A percentile compares a stretch with the other conserved stretches of the same genome.
phyloP scores from a whole-genome alignment of 345 rosid species.

The Erodium maritimum region DNA sequence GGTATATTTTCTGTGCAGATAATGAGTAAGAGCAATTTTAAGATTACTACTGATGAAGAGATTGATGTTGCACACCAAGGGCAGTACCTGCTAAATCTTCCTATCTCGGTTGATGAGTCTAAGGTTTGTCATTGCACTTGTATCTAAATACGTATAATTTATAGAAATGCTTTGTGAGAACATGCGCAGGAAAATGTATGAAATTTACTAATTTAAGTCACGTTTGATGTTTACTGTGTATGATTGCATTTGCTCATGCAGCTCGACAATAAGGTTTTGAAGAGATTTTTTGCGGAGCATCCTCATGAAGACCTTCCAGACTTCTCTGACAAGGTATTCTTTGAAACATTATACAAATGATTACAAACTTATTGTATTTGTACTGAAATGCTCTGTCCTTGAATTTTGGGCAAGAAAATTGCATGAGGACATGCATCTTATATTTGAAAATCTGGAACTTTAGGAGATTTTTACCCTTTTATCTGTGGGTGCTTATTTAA shows the following conservation, averaged over 20 bases:
- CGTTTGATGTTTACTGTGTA: background rate
- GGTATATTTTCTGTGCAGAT: constrained; percentile 23
- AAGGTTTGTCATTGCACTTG: constrained; percentile 27
- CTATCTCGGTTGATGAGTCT: constrained; percentile 52
- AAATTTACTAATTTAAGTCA: background rate
- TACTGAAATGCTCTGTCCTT: background rate
- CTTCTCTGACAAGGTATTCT: constrained; percentile 56
- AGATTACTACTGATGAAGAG: constrained; percentile 45
- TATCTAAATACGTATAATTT: background rate
- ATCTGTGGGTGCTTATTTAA: background rate
- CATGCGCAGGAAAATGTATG: background rate
- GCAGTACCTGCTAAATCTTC: constrained; percentile 70
- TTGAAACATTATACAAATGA: background rate
- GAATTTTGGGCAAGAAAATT: background rate
- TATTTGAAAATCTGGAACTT: background rate
- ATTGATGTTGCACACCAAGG: constrained; percentile 54
- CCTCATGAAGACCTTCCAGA: constrained; percentile 53
- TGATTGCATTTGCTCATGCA: constrained; percentile 13
- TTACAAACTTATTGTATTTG: constrained; percentile 1
- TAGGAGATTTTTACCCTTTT: background rate
- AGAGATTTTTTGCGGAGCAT: constrained; percentile 39
- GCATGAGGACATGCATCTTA: background rate
- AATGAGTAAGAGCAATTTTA: constrained; percentile 73
- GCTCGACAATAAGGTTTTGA: constrained; percentile 55
- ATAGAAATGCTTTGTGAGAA: background rate